Evolutionary conservation across 345 rosid genomes (phyloP).

Genomic region (Melaleuca alternifolia): DNA sequence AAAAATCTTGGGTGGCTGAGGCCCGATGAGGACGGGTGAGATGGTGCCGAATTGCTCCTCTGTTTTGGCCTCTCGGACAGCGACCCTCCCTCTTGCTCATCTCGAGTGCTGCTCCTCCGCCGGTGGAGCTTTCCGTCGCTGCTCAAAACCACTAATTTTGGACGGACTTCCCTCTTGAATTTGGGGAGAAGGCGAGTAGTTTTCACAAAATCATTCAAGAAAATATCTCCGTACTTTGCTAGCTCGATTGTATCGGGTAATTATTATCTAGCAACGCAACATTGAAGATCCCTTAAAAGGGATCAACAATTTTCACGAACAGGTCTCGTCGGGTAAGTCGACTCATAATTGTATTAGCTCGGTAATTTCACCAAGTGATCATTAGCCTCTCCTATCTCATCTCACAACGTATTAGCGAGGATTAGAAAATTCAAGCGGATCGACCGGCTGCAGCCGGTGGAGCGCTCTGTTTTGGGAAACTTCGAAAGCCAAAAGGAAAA

Average conservation of each 20-base stretch:
- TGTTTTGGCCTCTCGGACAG: not conserved
- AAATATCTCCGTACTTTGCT: not conserved
- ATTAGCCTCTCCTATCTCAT: not conserved
- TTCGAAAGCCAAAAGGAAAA: not conserved
- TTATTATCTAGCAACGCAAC: not conserved
- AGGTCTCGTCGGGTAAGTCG: not conserved
- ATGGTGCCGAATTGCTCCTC: not conserved
- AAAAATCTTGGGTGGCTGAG: not conserved
- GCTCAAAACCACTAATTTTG: not conserved
- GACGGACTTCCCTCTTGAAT: not conserved
- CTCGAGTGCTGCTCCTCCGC: not conserved
- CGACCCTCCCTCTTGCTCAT: not conserved
- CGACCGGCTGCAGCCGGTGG: not conserved
- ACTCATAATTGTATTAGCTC: not conserved
- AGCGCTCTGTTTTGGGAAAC: not conserved
- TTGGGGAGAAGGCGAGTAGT: not conserved
- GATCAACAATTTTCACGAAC: not conserved
- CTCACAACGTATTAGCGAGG: not conserved
- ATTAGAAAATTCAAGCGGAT: not conserved
- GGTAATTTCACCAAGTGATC: not conserved
- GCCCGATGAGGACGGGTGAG: not conserved
- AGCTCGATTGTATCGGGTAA: not conserved
- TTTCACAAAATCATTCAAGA: not conserved
- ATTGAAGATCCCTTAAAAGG: not conserved
- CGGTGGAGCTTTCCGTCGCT: not conserved